Evolutionary conservation across 73 alveolate species (phyloP).

Genomic region (Uronychia setigera): DNA sequence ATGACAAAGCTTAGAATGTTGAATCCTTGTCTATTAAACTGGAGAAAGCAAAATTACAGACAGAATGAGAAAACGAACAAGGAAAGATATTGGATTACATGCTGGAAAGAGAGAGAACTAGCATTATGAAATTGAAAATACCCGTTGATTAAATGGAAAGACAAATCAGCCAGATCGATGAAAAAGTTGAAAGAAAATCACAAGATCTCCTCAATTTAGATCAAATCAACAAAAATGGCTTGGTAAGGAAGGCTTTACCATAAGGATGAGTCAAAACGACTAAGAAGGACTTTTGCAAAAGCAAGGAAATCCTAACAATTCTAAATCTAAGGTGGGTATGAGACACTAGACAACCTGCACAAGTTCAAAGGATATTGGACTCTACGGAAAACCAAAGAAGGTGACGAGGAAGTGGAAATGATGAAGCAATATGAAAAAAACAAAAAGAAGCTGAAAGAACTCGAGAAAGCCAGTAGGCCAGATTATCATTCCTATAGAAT

Average conservation of each 20-base stretch:
- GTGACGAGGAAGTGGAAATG: not conserved
- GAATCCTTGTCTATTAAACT: not conserved
- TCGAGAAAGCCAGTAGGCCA: not conserved
- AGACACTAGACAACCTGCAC: not conserved
- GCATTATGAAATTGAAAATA: not conserved
- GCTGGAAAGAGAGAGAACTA: not conserved
- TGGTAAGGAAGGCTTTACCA: not conserved
- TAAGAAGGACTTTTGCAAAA: too few species aligned
- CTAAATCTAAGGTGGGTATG: not conserved
- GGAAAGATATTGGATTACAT: not conserved
- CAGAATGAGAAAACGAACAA: not conserved
- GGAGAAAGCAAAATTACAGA: not conserved
- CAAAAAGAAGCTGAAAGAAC: not conserved
- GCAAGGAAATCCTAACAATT: not conserved
- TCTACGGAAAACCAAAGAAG: not conserved
- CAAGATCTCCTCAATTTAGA: not conserved
- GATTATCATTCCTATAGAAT: not conserved
- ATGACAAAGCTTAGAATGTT: too few species aligned
- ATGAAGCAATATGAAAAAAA: not conserved
- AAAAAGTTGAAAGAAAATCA: not conserved
- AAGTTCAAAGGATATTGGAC: not conserved
- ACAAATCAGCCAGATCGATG: not conserved
- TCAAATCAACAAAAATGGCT: not conserved
- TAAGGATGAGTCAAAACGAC: not conserved
- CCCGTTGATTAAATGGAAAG: not conserved